Conservation (phyloP, 768 basidiomycete species). For the Leccinum aurantiacum region DNA sequence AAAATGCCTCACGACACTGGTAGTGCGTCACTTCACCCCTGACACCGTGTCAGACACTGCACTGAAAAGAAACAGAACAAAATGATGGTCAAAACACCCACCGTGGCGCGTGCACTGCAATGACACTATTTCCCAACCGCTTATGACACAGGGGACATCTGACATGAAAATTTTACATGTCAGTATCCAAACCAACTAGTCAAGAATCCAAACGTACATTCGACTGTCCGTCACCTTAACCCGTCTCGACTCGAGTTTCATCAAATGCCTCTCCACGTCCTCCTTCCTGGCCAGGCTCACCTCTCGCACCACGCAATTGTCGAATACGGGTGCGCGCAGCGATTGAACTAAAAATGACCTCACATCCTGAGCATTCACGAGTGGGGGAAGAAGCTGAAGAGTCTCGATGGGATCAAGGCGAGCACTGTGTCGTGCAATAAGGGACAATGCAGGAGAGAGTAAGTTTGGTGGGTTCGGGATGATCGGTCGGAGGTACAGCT, state of each 20-base stretch:
- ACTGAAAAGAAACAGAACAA: neutral
- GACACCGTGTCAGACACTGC: neutral
- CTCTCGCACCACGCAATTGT: conserved; percentile 65
- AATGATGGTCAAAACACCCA: conserved; percentile 36
- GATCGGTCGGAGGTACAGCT: conserved; percentile 81
- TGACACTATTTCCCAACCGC: conserved; percentile 87
- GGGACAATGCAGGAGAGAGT: conserved; percentile 79
- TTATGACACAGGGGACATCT: conserved; percentile 98
- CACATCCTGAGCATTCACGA: conserved; percentile 83
- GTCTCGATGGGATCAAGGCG: conserved; percentile 82
- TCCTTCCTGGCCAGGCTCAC: conserved; percentile 77
- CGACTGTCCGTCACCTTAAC: conserved; percentile 91
- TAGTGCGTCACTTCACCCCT: conserved; percentile 98
- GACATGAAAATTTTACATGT: neutral
- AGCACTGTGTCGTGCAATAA: conserved; percentile 81
- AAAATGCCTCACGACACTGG: conserved; percentile 87
- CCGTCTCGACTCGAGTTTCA: conserved; percentile 73
- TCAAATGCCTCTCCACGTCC: conserved; percentile 67
- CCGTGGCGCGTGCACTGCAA: conserved; percentile 90
- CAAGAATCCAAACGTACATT: conserved; percentile 60
- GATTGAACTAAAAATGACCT: conserved; percentile 74
- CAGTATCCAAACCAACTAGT: neutral
- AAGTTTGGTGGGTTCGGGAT: conserved; percentile 52
- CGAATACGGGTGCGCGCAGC: conserved; percentile 64
- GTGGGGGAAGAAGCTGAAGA: conserved; percentile 83